Evolutionary conservation across 2,329 filamentous ascomycete species (phyloP), one percentile per base, ranked within the genome.

Genomic region (Cordyceps farinosa): DNA sequence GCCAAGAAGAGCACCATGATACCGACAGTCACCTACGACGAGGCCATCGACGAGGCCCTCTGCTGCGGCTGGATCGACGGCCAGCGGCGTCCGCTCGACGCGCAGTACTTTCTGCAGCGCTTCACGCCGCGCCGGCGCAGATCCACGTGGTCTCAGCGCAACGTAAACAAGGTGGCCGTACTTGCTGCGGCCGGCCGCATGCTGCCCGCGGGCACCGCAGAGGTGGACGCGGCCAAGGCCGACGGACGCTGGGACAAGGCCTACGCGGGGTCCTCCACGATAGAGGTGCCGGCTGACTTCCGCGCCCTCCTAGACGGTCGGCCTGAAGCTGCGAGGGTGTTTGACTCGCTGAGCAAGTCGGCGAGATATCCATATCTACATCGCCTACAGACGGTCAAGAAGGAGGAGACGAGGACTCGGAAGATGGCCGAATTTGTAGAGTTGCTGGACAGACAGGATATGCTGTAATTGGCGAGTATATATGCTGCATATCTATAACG

Each of bases 51-150:
- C 68, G 72, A 77, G 40, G 84, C 84, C 1, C 76, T 88, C 7
- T 87, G 84, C 70, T 83, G 82, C 68, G 85, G 86, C 48, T 88
- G 85, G 85, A 88, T 87, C 63, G 84, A 88, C 69, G 83, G 85
- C 0, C 83, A 84, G 68, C 77, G 77, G 2, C 74, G 74, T 22
- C 63, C 73, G 3, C 70, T 76, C 53, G 80, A 86, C 66, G 76
- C 76, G 0, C 67, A 72, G 3, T 79, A 78, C 67, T 87, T 83
- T 70, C 69, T 82, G 1, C 82, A 84, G 67, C 79, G 84, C 9
- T 87, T 85, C 75, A 86, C 84, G 1, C 85, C 84, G 1, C 83
- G 85, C 5, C 78, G 81, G 3, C 70, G 76, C 36, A 79, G 78
- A 40, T 86, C 83, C 67, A 69, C 83, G 7, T 88, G 85, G 85